A percentile compares a stretch with the other conserved stretches of the same genome.
phyloP scores from a whole-genome alignment of 2,329 filamentous ascomycete species.

The Fusarium liriodendri region DNA sequence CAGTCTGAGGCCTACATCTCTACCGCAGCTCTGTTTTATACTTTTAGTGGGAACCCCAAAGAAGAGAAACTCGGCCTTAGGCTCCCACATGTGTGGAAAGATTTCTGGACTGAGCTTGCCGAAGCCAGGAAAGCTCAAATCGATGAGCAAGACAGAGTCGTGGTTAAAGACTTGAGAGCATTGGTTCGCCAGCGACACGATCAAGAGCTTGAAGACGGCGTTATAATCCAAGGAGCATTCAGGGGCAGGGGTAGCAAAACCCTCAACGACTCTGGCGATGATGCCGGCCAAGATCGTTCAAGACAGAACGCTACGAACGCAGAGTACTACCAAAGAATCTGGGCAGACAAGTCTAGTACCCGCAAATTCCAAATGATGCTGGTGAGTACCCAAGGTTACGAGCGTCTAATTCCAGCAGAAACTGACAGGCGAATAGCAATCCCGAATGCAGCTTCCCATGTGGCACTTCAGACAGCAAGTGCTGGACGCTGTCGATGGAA shows the following conservation, averaged over 20 bases:
- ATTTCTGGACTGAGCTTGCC: conserved; percentile 85
- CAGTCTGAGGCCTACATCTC: conserved; percentile 92
- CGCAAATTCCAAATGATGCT: conserved; percentile 83
- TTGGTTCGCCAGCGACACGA: conserved; percentile 76
- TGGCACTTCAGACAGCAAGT: conserved; percentile 86
- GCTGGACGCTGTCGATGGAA: conserved; percentile 77
- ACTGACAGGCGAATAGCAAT: conserved; percentile 53
- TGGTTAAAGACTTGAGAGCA: conserved; percentile 75
- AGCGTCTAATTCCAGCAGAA: background rate
- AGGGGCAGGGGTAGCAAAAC: conserved; percentile 67
- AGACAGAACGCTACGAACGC: conserved; percentile 53
- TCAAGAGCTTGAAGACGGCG: conserved; percentile 77
- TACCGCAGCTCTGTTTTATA: conserved; percentile 82
- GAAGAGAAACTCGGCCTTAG: conserved; percentile 88
- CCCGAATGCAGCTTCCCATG: conserved; percentile 86
- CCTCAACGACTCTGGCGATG: conserved; percentile 61
- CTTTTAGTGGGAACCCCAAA: conserved; percentile 81
- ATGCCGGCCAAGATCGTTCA: conserved; percentile 57
- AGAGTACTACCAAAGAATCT: conserved; percentile 67
- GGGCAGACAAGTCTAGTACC: conserved; percentile 67
- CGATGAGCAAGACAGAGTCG: conserved; percentile 76
- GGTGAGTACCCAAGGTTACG: conserved; percentile 50
- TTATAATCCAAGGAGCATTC: conserved; percentile 83
- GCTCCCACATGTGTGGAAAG: conserved; percentile 83
- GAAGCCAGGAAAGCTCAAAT: conserved; percentile 75